A percentile compares a stretch with the other conserved stretches of the same genome.
These are phyloP conservation scores for Rubroboletus pulcherrimus DNA, from an alignment of 768 basidiomycete genomes.

Conservation along the genomic window DNA sequence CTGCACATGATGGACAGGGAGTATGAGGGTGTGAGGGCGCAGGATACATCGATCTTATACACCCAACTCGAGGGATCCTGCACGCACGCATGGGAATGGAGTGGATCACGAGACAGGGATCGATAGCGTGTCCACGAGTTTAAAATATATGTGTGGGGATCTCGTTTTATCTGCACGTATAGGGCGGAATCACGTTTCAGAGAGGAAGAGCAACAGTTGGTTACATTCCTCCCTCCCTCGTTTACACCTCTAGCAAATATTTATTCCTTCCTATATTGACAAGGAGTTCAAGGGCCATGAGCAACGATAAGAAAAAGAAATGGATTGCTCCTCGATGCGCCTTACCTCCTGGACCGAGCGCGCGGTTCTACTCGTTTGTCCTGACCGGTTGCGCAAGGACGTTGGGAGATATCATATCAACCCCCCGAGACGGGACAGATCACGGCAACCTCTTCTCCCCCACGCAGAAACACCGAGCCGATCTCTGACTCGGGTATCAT, in stretches of 20 bases:
- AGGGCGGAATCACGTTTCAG: neutral
- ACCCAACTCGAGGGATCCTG: neutral
- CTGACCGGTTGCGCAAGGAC: neutral
- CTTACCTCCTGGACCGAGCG: neutral
- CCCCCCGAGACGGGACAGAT: constrained; percentile 85
- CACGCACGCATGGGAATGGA: neutral
- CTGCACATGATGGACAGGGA: constrained; percentile 14
- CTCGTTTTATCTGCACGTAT: neutral
- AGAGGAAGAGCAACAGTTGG: neutral
- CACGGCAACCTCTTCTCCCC: constrained; percentile 75
- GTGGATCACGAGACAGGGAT: neutral
- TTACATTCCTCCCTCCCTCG: neutral
- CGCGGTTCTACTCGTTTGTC: neutral
- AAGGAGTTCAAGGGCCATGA: neutral
- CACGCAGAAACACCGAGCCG: constrained; percentile 41
- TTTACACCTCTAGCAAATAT: neutral
- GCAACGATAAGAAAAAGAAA: neutral
- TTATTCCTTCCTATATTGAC: neutral
- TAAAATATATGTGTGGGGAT: neutral
- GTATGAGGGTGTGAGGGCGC: too few relatives aligned
- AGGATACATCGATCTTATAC: neutral
- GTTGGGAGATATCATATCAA: constrained; percentile 32
- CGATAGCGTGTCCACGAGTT: neutral
- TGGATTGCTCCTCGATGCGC: neutral
- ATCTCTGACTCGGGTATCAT: constrained; percentile 63